These are phyloP conservation scores for Colletotrichum sp. DNA, from an alignment of 2,329 filamentous ascomycete species.

Conservation along the genomic window DNA sequence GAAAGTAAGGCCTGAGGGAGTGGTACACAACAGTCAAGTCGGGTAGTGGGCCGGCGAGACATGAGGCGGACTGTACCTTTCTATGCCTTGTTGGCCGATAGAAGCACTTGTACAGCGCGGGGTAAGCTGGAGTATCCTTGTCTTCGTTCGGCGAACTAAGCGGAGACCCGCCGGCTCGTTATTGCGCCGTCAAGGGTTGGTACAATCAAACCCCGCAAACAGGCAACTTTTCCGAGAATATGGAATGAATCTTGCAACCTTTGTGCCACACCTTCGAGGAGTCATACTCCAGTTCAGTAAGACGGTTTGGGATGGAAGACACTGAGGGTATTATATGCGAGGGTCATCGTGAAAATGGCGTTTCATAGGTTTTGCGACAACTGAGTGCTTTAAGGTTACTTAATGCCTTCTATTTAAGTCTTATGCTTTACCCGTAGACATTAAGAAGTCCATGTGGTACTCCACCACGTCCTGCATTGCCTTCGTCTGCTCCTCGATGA, in stretches of 20 bases:
- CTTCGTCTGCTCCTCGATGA: constrained; percentile 51
- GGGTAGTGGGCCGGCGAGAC: background rate
- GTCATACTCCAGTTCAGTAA: background rate
- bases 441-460: constrained; percentile 42
- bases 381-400: background rate
- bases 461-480: constrained; percentile 55
- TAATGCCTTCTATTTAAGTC: background rate
- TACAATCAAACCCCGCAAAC: background rate
- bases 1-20: background rate
- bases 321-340: background rate
- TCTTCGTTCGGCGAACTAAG: background rate
- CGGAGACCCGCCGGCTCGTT: background rate
- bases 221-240: background rate
- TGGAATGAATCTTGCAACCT: no score
- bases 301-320: background rate
- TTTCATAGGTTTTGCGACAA: background rate
- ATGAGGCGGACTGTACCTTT: background rate
- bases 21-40: background rate
- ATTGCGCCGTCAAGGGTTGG: background rate
- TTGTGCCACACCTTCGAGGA: background rate
- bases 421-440: background rate
- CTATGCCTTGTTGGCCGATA: background rate
- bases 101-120: background rate
- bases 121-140: background rate
- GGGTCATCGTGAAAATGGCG: background rate